Conservation (phyloP, 345 rosid genomes). For the Rhizophora apiculata region DNA sequence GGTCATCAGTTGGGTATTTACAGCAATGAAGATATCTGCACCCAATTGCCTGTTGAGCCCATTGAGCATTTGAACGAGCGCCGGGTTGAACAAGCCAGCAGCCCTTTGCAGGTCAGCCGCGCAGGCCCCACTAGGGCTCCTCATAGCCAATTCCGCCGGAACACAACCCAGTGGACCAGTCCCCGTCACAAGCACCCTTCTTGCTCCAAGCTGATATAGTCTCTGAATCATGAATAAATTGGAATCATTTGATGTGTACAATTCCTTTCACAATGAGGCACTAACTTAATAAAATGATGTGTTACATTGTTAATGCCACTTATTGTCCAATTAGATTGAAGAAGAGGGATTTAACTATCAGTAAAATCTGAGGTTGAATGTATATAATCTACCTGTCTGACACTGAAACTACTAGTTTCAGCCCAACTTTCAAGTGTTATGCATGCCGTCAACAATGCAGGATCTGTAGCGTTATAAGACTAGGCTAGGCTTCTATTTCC, state of each 20-base stretch:
- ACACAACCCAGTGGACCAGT: conserved; percentile 29
- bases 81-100: conserved; percentile 23
- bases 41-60: conserved; percentile 18
- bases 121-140: conserved; percentile 18
- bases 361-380: too few relatives aligned
- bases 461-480: too few relatives aligned
- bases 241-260: not conserved
- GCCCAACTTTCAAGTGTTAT: too few relatives aligned
- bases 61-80: conserved; percentile 13
- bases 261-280: too few relatives aligned
- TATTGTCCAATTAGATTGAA: too few relatives aligned
- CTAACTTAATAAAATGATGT: too few relatives aligned
- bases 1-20: conserved; percentile 5
- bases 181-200: conserved; percentile 29
- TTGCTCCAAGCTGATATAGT: conserved; percentile 20
- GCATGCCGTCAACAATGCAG: too few relatives aligned
- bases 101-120: conserved; percentile 16
- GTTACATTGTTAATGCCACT: too few relatives aligned
- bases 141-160: conserved; percentile 25
- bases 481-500: too few relatives aligned
- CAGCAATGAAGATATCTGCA: conserved; percentile 21
- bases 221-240: conserved; percentile 9
- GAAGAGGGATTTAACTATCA: too few relatives aligned
- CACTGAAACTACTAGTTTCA: too few relatives aligned
- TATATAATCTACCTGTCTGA: too few relatives aligned